Conservation (phyloP, 2,329 filamentous ascomycete genomes). For the Hymenoscyphus occultus region DNA sequence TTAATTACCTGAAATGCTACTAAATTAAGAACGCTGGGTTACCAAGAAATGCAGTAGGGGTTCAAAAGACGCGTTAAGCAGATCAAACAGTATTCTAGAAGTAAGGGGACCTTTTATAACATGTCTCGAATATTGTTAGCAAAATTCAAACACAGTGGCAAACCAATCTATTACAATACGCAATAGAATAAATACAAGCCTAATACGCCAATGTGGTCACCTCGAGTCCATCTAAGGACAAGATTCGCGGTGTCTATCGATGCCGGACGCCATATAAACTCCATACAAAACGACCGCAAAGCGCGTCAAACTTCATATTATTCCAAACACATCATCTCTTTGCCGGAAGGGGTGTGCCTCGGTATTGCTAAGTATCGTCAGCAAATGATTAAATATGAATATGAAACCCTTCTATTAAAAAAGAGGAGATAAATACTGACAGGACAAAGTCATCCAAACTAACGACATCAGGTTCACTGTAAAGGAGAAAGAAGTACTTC, state of each 20-base stretch:
- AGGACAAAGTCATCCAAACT: constrained; percentile 59
- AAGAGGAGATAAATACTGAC: neutral
- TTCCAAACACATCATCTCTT: constrained; percentile 4
- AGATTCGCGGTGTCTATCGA: neutral
- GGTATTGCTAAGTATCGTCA: constrained; percentile 16
- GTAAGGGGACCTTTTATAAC: too few species aligned
- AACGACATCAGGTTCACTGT: constrained; percentile 45
- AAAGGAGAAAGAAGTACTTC: constrained; percentile 59
- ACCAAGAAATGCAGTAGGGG: too few species aligned
- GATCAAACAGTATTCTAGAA: too few species aligned
- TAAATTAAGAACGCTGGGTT: too few species aligned
- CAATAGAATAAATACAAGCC: too few species aligned
- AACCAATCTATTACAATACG: too few species aligned
- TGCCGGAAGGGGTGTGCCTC: constrained; percentile 25
- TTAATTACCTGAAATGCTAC: too few species aligned
- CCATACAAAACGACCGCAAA: neutral
- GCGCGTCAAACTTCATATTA: neutral
- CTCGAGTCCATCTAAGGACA: too few species aligned
- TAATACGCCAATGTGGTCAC: too few species aligned
- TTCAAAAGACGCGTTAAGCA: too few species aligned
- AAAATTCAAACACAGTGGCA: too few species aligned
- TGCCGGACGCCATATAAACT: neutral
- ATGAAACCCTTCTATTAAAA: neutral
- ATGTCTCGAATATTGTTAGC: too few species aligned
- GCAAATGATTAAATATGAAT: neutral